Evolutionary conservation across 345 rosid genomes (phyloP), one percentile per base, ranked within the genome.

Genomic region (Rhodamnia rubescens): DNA sequence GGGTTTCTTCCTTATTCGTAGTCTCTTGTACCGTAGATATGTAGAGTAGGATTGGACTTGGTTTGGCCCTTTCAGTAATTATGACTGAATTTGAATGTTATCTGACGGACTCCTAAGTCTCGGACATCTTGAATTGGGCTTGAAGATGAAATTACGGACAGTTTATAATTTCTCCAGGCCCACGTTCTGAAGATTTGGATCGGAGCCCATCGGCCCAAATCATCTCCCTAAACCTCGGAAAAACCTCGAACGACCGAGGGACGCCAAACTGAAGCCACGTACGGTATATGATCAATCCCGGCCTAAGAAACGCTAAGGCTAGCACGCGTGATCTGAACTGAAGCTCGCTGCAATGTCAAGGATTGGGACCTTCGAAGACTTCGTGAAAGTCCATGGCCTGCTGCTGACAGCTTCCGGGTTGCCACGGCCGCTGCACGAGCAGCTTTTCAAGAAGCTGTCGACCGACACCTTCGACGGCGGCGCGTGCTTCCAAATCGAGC

Each of bases 381-480:
- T 97, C 89, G 93, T 90, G 29, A 87, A 93, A 74, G 97, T 93
- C 36, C 99, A 97, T 51, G 98, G 94, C 40, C 40, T 97, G 20
- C 94, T 97, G 2, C 87, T 97, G 86, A 93, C 98, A 27, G 96
- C 98, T 49, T 94, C 98, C 1, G 98, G 99, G 4, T 88, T 97
- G 36, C 98, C 99, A 7, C 89, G 85, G 85, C 85, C 93, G 11
- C 97, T 97, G n/a, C 93, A 95, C 91, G 84, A 87, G 69, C 89
- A 86, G 11, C 95, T 96, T 61, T 95, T 95, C 90, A 85, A 94
- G 47, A 97, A 97, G 84, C 94, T 97, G 50, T 83, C 92, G 51
- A 84, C 95, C 1, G 98, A 96, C 88, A 86, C 94, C 32, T 93
- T 97, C 86, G 99, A 95, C 52, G 99, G 93, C 85, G 99, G 98